Percentiles rank a stretch among this genome's conserved stretches.
These are phyloP conservation scores for Phytophthora litchii DNA, from an alignment of 352 stramenopile species.

Conservation along the genomic window DNA sequence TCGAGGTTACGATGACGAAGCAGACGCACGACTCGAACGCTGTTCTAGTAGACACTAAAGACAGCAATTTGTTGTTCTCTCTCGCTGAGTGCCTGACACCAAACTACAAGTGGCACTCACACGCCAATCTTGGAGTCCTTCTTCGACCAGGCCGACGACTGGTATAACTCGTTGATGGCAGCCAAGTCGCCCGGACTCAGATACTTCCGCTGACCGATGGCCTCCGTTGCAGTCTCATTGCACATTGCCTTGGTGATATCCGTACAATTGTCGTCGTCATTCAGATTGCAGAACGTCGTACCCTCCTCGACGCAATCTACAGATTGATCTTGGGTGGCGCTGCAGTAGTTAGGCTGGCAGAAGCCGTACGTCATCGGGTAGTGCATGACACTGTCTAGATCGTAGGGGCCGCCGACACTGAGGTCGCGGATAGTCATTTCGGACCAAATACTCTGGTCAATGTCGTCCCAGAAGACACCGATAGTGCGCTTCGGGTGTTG, in stretches of 20 bases:
- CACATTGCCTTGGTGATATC: constrained; percentile 65
- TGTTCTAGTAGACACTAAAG: constrained; percentile 33
- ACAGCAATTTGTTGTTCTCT: constrained; percentile 29
- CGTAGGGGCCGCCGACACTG: constrained; percentile 72
- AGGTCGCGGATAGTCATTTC: constrained; percentile 75
- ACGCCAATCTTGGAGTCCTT: constrained; percentile 35
- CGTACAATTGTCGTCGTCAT: constrained; percentile 68
- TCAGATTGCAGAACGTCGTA: constrained; percentile 77
- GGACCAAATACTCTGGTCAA: constrained; percentile 72
- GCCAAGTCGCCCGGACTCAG: constrained; percentile 50
- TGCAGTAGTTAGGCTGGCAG: constrained; percentile 68
- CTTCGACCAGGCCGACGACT: constrained; percentile 31
- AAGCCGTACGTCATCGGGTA: constrained; percentile 81
- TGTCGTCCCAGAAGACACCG: constrained; percentile 77
- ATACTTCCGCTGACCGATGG: constrained; percentile 72
- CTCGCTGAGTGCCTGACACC: constrained; percentile 15
- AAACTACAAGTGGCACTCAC: constrained; percentile 19
- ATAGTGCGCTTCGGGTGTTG: constrained; percentile 75
- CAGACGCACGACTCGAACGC: constrained; percentile 23
- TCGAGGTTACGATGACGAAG: constrained; percentile 22
- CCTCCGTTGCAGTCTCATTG: constrained; percentile 54
- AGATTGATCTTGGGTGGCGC: constrained; percentile 24
- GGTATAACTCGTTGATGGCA: constrained; percentile 53
- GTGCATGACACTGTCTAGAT: constrained; percentile 80
- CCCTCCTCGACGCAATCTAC: constrained; percentile 56